Evolutionary conservation across 495 filamentous ascomycete species (phyloP).

Genomic region (Aspergillus carlsbadensis): DNA sequence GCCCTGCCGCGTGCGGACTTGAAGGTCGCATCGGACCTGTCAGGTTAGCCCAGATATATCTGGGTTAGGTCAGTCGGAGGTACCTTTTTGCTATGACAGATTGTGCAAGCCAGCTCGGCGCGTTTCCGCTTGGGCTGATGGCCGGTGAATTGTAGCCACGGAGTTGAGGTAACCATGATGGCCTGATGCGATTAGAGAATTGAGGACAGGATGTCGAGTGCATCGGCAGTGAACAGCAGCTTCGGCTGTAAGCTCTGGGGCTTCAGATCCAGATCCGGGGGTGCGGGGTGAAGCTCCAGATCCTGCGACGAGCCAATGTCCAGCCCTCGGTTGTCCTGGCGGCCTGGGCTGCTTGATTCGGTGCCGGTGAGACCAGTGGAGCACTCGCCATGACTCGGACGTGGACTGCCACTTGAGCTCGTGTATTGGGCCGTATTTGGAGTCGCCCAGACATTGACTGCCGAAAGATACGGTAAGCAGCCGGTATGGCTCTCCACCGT

Average conservation of each 20-base stretch:
- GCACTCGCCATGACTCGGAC: not conserved
- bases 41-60: too few relatives aligned
- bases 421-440: not conserved
- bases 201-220: not conserved
- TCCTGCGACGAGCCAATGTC: not conserved
- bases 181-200: not conserved
- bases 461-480: not conserved
- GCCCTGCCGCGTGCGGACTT: slow-evolving; percentile 25
- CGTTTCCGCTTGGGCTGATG: slow-evolving; percentile 30
- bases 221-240: not conserved
- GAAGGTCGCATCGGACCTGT: slow-evolving; percentile 36
- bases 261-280: not conserved
- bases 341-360: not conserved
- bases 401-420: not conserved
- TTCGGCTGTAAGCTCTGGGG: not conserved
- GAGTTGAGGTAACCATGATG: slow-evolving; percentile 1
- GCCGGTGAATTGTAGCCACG: slow-evolving; percentile 18
- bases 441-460: not conserved
- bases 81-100: slow-evolving; percentile 39
- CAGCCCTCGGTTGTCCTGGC: not conserved
- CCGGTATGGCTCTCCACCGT: not conserved
- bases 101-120: slow-evolving; percentile 32
- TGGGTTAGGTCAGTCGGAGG: too few relatives aligned
- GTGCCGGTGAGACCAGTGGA: not conserved
- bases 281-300: not conserved